Percentiles rank a stretch among this genome's conserved stretches.
These are phyloP conservation scores for Zhuliangozyma parablackwelliae DNA, from an alignment of 1,139 yeast species.

Conservation along the genomic window DNA sequence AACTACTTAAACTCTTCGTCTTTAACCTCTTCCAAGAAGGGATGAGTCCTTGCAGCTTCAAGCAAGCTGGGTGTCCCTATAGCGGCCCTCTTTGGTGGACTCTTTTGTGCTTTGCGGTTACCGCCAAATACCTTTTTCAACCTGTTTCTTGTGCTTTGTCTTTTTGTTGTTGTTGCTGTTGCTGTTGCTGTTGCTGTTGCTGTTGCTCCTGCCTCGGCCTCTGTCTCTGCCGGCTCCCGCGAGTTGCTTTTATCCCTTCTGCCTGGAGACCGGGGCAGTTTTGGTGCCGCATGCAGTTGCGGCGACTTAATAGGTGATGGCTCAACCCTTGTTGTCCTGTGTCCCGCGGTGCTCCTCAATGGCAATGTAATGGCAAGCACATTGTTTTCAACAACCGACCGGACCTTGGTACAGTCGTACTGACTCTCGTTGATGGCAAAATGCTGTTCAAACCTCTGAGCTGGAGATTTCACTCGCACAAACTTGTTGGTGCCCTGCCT, in stretches of 20 bases:
- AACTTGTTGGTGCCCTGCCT: slow-evolving; percentile 1
- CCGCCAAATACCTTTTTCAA: not conserved
- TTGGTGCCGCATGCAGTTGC: too few species aligned
- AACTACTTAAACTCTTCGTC: slow-evolving; percentile 25
- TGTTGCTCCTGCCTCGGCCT: too few species aligned
- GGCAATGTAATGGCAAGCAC: slow-evolving; percentile 2
- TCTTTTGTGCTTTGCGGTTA: not conserved
- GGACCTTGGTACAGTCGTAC: slow-evolving; percentile 4
- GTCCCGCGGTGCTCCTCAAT: not conserved
- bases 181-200: too few species aligned
- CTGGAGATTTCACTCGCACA: slow-evolving; percentile 5
- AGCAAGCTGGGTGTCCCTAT: not conserved
- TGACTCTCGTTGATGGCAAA: slow-evolving; percentile 3
- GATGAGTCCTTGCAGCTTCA: slow-evolving; percentile 10
- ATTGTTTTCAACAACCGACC: slow-evolving; percentile 1
- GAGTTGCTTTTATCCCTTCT: too few species aligned
- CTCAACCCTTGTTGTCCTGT: too few species aligned
- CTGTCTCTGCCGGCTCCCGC: too few species aligned
- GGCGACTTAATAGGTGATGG: too few species aligned
- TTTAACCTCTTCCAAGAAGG: slow-evolving; percentile 36
- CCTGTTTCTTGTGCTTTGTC: not conserved
- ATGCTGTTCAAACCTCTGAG: slow-evolving; percentile 5
- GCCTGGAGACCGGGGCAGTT: too few species aligned
- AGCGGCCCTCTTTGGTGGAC: too few species aligned
- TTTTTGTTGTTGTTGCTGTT: too few species aligned